A percentile compares a stretch with the other conserved stretches of the same genome.
phyloP scores from a whole-genome alignment of 2,329 filamentous ascomycete species.

The Hymenoscyphus albidus region DNA sequence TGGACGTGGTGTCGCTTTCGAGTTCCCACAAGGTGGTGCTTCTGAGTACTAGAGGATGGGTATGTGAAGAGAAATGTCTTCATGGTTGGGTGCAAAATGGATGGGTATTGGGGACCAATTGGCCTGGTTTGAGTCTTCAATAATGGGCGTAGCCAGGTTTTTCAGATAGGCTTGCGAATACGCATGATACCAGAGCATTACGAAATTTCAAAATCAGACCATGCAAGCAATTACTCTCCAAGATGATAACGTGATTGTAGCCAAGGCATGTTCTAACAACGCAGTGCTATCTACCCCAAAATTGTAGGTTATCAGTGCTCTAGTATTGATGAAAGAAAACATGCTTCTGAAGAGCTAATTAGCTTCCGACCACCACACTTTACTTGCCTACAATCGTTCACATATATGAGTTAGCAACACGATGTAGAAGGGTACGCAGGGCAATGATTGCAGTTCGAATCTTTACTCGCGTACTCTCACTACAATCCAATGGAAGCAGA shows the following conservation, averaged over 20 bases:
- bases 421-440: no score
- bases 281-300: neutral
- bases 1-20: conserved; percentile 93
- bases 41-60: conserved; percentile 69
- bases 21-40: conserved; percentile 86
- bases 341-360: no score
- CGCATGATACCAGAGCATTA: conserved; percentile 20
- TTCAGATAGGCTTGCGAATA: conserved; percentile 27
- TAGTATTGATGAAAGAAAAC: no score
- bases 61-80: conserved; percentile 21
- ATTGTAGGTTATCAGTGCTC: no score
- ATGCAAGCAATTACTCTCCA: conserved; percentile 4
- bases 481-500: no score
- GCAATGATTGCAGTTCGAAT: no score
- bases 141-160: conserved; percentile 29
- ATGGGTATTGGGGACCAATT: conserved; percentile 17
- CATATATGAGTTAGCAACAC: no score
- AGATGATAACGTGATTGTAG: neutral
- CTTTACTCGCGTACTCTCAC: no score
- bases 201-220: conserved; percentile 12
- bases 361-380: no score
- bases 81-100: conserved; percentile 26
- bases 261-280: neutral
- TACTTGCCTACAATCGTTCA: no score
- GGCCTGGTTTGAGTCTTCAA: conserved; percentile 15